Evolutionary conservation across 225 moss, liverwort and hornwort genomes (phyloP).

Genomic region (Antitrichia curtipendula): DNA sequence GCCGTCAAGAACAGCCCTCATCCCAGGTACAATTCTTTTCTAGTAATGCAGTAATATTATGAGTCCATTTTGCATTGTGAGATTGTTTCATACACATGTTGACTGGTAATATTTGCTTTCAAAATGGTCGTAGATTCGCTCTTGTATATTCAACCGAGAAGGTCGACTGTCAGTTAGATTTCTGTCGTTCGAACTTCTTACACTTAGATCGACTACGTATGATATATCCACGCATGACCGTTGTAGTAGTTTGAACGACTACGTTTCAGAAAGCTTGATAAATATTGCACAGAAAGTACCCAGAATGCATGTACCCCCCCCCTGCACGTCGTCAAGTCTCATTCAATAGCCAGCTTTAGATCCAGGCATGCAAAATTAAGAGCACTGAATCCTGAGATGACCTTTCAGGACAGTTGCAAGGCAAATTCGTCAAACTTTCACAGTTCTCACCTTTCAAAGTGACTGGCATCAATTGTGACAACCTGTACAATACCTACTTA

Average conservation of each 20-base stretch:
- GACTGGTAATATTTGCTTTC: background rate
- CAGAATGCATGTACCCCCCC: background rate
- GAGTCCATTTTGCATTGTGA: background rate
- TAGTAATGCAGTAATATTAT: background rate
- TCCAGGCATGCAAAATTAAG: background rate
- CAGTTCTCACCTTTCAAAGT: background rate
- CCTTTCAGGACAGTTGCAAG: background rate
- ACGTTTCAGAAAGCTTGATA: background rate
- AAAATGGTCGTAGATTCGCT: background rate
- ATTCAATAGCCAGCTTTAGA: background rate
- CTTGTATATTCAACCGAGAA: background rate
- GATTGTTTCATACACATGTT: background rate
- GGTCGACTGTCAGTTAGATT: background rate
- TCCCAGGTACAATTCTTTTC: conserved; percentile 14
- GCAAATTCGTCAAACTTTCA: background rate
- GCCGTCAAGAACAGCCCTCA: conserved; percentile 42
- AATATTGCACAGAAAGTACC: background rate
- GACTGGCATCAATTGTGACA: background rate
- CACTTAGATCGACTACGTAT: background rate
- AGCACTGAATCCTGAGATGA: background rate
- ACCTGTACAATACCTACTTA: background rate
- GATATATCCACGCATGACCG: background rate
- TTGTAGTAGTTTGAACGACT: background rate
- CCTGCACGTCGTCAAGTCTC: background rate
- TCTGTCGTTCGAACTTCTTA: background rate